Evolutionary conservation across 805 yeast species (phyloP).

Genomic region (Zygotorulaspora danielsina): DNA sequence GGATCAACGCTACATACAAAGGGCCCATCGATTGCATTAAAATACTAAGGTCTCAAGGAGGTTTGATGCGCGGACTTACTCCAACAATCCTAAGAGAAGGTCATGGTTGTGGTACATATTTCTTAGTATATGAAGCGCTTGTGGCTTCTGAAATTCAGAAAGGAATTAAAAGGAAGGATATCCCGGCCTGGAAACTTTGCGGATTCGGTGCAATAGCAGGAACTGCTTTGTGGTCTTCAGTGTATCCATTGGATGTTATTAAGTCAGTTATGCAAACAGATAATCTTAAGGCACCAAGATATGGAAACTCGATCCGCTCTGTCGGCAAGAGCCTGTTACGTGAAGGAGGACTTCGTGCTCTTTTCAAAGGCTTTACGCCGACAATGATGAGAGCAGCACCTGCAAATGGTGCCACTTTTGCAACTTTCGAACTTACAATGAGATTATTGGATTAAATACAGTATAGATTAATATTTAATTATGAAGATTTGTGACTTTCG

Average conservation of each 20-base stretch:
- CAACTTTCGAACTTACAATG: conserved; percentile 88
- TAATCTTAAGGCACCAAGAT: conserved; percentile 54
- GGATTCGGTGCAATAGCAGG: conserved; percentile 89
- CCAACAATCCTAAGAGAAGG: conserved; percentile 85
- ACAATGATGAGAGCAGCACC: conserved; percentile 96
- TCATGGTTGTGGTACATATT: conserved; percentile 84
- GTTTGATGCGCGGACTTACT: conserved; percentile 72
- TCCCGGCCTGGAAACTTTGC: conserved; percentile 86
- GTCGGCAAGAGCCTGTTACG: conserved; percentile 53
- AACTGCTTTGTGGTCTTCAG: conserved; percentile 75
- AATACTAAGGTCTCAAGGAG: conserved; percentile 50
- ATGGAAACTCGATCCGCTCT: conserved; percentile 52
- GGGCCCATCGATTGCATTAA: conserved; percentile 49
- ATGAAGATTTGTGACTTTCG: neutral
- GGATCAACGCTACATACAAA: conserved; percentile 45
- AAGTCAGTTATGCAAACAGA: conserved; percentile 87
- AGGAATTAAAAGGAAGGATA: conserved; percentile 53
- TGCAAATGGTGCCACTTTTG: conserved; percentile 95
- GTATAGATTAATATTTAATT: neutral
- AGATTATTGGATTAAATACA: conserved; percentile 43
- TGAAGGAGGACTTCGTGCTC: conserved; percentile 67
- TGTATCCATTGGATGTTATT: conserved; percentile 86
- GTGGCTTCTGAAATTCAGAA: conserved; percentile 50
- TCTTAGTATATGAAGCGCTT: conserved; percentile 85
- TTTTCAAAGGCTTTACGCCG: conserved; percentile 88